Evolutionary conservation across 441 rosid genomes (phyloP).

Genomic region (Euphorbia schlechtendalii): DNA sequence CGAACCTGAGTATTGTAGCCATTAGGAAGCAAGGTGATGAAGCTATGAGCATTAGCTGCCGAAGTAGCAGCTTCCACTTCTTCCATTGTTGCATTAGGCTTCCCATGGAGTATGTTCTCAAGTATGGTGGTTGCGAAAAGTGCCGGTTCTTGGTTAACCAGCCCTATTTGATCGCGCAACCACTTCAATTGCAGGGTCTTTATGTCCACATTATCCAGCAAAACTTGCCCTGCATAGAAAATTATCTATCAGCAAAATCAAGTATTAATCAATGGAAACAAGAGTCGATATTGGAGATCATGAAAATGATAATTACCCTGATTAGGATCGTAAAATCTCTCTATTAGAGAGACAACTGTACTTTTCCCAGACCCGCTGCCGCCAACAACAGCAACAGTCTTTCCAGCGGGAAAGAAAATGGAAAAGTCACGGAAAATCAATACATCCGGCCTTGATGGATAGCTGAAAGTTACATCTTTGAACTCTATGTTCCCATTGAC

Average conservation of each 20-base stretch:
- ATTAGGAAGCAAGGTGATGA: slow-evolving; percentile 84
- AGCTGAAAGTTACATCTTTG: slow-evolving; percentile 84
- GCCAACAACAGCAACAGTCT: slow-evolving; percentile 93
- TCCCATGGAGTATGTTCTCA: slow-evolving; percentile 85
- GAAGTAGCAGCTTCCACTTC: slow-evolving; percentile 92
- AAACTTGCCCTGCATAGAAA: slow-evolving; percentile 89
- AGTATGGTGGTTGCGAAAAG: slow-evolving; percentile 92
- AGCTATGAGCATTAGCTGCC: slow-evolving; percentile 92
- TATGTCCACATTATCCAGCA: slow-evolving; percentile 81
- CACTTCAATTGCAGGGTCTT: slow-evolving; percentile 81
- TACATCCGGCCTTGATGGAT: slow-evolving; percentile 96
- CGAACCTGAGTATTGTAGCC: slow-evolving; percentile 87
- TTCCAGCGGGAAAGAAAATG: slow-evolving; percentile 89
- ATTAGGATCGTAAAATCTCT: slow-evolving; percentile 92
- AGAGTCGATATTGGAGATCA: slow-evolving; percentile 4
- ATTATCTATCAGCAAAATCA: slow-evolving; percentile 15
- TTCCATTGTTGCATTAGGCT: slow-evolving; percentile 77
- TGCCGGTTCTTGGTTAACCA: slow-evolving; percentile 98
- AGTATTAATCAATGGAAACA: not conserved
- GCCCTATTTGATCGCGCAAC: slow-evolving; percentile 84
- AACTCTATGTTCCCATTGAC: slow-evolving; percentile 90
- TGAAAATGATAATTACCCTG: slow-evolving; percentile 41
- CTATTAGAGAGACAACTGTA: slow-evolving; percentile 89
- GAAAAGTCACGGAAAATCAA: slow-evolving; percentile 75
- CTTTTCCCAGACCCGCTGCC: slow-evolving; percentile 99